Conservation (phyloP, 192 early-diverging fungal genomes). For the Linnemannia hyalina region DNA sequence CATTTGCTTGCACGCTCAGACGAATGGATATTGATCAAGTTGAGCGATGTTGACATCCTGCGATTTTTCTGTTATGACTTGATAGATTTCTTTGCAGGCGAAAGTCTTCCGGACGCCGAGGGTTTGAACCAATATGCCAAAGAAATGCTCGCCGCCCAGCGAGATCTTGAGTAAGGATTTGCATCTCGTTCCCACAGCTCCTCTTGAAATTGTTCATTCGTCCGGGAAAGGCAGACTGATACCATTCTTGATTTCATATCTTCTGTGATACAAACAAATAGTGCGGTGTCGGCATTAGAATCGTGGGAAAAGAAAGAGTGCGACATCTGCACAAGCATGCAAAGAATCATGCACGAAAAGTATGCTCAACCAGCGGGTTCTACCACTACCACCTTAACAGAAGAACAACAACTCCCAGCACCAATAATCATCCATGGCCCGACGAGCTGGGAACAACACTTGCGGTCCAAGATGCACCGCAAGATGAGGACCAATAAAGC, state of each 20-base stretch:
- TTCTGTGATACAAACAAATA: conserved; percentile 38
- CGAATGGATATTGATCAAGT: conserved; percentile 20
- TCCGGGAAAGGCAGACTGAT: conserved; percentile 41
- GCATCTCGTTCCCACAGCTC: neutral
- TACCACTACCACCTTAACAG: neutral
- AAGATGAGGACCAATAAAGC: conserved; percentile 52
- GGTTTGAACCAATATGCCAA: conserved; percentile 51
- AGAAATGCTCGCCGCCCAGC: conserved; percentile 49
- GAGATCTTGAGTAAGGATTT: conserved; percentile 56
- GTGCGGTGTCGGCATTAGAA: conserved; percentile 40
- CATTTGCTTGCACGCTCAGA: conserved; percentile 1
- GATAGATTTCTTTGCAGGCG: conserved; percentile 58
- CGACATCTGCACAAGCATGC: conserved; percentile 71
- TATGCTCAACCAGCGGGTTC: conserved; percentile 2
- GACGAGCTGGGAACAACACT: conserved; percentile 81
- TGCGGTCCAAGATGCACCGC: conserved; percentile 75
- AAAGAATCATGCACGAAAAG: conserved; percentile 40
- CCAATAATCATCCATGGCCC: conserved; percentile 77
- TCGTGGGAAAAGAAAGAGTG: conserved; percentile 81
- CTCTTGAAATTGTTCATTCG: conserved; percentile 26
- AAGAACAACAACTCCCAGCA: neutral
- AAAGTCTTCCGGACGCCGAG: conserved; percentile 45
- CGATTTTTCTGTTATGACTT: neutral
- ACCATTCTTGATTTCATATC: conserved; percentile 7
- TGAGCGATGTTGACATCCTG: neutral